Base-by-base conservation (phyloP, 2,329 filamentous ascomycete species). In the Diaporthe amygdali region DNA sequence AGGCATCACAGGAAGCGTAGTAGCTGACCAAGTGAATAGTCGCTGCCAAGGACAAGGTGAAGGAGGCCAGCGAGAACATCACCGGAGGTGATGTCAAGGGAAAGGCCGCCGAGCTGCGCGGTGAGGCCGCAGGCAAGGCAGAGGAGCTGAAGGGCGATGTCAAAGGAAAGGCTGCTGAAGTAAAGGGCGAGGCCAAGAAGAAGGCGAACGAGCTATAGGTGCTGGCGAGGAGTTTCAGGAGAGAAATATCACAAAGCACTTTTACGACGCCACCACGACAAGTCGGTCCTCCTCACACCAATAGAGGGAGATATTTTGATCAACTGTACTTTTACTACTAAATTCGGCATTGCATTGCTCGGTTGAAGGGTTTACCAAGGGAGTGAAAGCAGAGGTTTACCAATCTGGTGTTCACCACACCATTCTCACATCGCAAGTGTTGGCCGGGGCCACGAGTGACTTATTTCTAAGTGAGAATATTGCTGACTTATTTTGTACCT, bases 1-100 rank as follows among this genome's bases (percentile, higher is more conserved):
- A 8, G 27, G 17, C 14, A 47, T 25, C 6, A 22, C 7, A 2
- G 6, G 27, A 20, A 47, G 71, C 77, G 49, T 77, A 9, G 10
- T 17, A 41, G 51, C 73, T 27, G 8, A 34, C 5, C 0, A 9
- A 5, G 2, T n/a, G 59, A 85, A 83, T 81, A 54, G 77, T 77
- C 27, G 10, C 68, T 72, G 81, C 82, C 81, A 73, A 81, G 76
- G 61, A 78, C 76, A 90, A 90, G 77, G 81, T 85, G 66, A 89
- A 89, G 79, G 80, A 86, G 34, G 81, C 81, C 32, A 79, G 80
- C 15, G 76, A 81, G 7, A 78, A 86, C 4, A 55, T 76, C 56
- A 76, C 79, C 22, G 77, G 74, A 25, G 78, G 78, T 67, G 80
- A 83, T 73, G 78, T 80, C 2, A 78, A 79, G 15, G 82, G 81